Conservation (phyloP, 352 stramenopile genomes). For the Phytophthora sp. region DNA sequence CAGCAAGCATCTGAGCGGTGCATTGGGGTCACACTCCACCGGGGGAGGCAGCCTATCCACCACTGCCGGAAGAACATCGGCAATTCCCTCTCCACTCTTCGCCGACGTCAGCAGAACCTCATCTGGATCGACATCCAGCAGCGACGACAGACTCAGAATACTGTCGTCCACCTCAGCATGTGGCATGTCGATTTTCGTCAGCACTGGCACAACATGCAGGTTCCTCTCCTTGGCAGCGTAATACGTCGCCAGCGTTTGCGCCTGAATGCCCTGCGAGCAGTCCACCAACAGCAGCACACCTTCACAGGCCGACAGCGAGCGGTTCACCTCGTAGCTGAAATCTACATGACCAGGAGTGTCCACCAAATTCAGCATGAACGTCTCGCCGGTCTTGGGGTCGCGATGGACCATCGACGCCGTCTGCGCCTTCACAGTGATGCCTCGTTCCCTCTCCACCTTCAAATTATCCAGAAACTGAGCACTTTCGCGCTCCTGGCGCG, state of each 20-base stretch:
- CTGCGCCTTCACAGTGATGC: conserved; percentile 99
- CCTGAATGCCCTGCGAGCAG: conserved; percentile 97
- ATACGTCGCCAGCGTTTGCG: conserved; percentile 98
- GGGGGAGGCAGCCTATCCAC: conserved; percentile 77
- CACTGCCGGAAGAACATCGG: conserved; percentile 82
- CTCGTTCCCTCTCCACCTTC: conserved; percentile 95
- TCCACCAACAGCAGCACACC: conserved; percentile 98
- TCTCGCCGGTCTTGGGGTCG: conserved; percentile 51
- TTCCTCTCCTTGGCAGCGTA: conserved; percentile 96
- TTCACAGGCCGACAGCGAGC: conserved; percentile 96
- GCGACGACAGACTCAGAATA: conserved; percentile 78
- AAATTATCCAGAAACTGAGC: conserved; percentile 93
- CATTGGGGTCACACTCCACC: conserved; percentile 54
- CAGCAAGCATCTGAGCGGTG: conserved; percentile 91
- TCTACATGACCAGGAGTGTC: conserved; percentile 98
- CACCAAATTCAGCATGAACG: conserved; percentile 97
- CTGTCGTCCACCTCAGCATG: conserved; percentile 94
- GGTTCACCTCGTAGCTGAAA: conserved; percentile 98
- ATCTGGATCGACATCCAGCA: conserved; percentile 94
- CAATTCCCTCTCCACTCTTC: conserved; percentile 93
- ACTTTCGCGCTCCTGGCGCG: conserved; percentile 79
- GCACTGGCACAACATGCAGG: conserved; percentile 95
- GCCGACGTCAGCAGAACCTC: conserved; percentile 95
- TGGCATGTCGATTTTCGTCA: conserved; percentile 99
- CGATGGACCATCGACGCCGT: conserved; percentile 97